These are phyloP conservation scores for Hawksworthiomyces lignivorus DNA, from an alignment of 2,329 filamentous ascomycete genomes.

Conservation along the genomic window DNA sequence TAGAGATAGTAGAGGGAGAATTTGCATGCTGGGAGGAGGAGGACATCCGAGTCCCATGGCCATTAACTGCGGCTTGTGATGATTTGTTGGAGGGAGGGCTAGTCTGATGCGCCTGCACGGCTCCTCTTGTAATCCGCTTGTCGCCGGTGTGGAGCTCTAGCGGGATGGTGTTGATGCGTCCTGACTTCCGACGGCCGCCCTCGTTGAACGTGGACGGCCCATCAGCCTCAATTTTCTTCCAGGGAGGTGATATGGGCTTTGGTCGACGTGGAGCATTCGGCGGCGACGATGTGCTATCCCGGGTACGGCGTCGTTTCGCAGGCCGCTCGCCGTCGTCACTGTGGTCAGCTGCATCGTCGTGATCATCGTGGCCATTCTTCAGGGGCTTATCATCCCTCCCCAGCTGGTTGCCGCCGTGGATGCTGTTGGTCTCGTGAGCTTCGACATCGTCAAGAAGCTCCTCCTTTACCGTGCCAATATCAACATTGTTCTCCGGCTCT, in stretches of 20 bases:
- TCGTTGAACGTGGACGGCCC: slow-evolving; percentile 79
- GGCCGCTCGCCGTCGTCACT: slow-evolving; percentile 35
- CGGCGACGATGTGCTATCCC: slow-evolving; percentile 32
- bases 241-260: slow-evolving; percentile 72
- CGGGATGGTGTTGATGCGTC: slow-evolving; percentile 52
- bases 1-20: background rate
- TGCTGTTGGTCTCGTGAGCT: slow-evolving; percentile 1
- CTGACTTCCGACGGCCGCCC: slow-evolving; percentile 63
- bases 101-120: slow-evolving; percentile 28
- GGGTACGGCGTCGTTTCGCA: slow-evolving; percentile 58
- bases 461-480: no score
- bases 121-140: slow-evolving; percentile 45
- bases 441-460: no score
- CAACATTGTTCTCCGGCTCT: no score
- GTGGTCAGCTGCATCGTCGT: background rate
- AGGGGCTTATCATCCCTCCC: background rate
- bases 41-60: slow-evolving; percentile 16
- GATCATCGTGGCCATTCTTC: slow-evolving; percentile 19
- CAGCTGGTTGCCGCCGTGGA: background rate
- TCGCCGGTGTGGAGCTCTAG: slow-evolving; percentile 43
- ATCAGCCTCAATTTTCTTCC: slow-evolving; percentile 79
- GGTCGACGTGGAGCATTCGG: slow-evolving; percentile 27
- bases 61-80: slow-evolving; percentile 18
- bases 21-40: background rate
- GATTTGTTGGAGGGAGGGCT: slow-evolving; percentile 26